Percentiles rank a stretch among this genome's conserved stretches.
phyloP scores from a whole-genome alignment of 1,284 basidiomycete genomes.

The Irpex lacteus region DNA sequence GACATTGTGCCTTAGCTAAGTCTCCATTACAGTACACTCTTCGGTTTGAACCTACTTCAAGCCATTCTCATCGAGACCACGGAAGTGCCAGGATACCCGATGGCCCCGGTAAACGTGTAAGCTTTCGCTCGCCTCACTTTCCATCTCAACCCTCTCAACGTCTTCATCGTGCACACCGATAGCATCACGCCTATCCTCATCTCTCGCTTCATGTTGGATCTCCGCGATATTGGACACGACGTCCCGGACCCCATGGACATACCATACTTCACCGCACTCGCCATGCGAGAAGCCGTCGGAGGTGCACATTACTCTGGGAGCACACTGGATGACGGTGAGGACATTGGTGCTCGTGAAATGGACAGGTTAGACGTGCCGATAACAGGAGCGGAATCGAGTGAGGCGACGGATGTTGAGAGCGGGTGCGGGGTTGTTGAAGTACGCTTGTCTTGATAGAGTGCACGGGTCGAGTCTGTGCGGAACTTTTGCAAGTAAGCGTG shows the following conservation, averaged over 20 bases:
- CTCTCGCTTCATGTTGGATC: conserved; percentile 7
- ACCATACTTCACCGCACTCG: neutral
- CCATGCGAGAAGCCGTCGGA: neutral
- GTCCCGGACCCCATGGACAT: neutral
- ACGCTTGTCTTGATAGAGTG: neutral
- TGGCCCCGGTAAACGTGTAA: neutral
- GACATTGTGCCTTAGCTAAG: neutral
- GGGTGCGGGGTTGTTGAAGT: neutral
- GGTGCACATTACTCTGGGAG: neutral
- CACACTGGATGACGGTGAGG: neutral
- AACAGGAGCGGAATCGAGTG: neutral
- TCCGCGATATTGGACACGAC: conserved; percentile 1
- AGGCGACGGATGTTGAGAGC: neutral
- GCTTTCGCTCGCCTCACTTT: neutral
- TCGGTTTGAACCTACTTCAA: neutral
- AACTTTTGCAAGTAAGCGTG: no score
- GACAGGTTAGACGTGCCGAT: neutral
- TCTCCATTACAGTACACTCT: neutral
- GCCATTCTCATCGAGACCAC: neutral
- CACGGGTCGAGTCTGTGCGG: no score
- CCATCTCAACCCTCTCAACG: neutral
- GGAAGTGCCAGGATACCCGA: neutral
- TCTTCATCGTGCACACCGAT: neutral
- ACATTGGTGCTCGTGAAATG: neutral
- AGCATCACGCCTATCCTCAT: conserved; percentile 6